phyloP scores from a whole-genome alignment of 2,329 filamentous ascomycete species.

The Bipolaris sorokiniana region DNA sequence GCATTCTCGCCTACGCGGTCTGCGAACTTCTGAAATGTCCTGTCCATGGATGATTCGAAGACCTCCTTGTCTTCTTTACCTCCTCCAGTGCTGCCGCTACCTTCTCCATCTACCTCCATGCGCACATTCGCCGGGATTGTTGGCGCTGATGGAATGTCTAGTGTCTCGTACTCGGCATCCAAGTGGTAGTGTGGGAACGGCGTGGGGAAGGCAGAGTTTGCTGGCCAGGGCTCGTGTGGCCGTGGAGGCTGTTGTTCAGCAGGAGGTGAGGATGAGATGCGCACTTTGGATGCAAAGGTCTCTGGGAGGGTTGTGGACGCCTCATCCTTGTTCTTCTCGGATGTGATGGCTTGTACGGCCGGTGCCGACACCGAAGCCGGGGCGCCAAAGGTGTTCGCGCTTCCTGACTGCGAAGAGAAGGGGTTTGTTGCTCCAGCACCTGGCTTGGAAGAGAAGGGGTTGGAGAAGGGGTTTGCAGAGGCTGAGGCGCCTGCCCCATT shows the following conservation, averaged over 20 bases:
- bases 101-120: constrained; percentile 48
- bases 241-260: constrained; percentile 44
- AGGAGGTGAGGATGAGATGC: constrained; percentile 54
- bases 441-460: constrained; percentile 64
- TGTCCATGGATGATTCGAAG: constrained; percentile 58
- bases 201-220: constrained; percentile 65
- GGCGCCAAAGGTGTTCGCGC: constrained; percentile 37
- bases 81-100: constrained; percentile 32
- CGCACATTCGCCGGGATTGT: constrained; percentile 57
- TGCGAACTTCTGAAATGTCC: constrained; percentile 59
- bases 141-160: constrained; percentile 65
- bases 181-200: constrained; percentile 79
- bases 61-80: constrained; percentile 54
- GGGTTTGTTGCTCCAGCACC: constrained; percentile 58
- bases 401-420: constrained; percentile 54
- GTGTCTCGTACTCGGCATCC: constrained; percentile 90
- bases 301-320: constrained; percentile 66
- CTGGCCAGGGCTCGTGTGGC: constrained; percentile 77
- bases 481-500: constrained; percentile 33
- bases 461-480: constrained; percentile 49
- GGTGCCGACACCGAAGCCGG: constrained; percentile 56
- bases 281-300: constrained; percentile 75
- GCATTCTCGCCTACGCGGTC: constrained; percentile 58
- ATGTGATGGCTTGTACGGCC: constrained; percentile 20
- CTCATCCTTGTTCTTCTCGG: constrained; percentile 32